Evolutionary conservation across 257 asterid genomes (phyloP), one percentile per base, ranked within the genome.

Genomic region (Gentiana dahurica): DNA sequence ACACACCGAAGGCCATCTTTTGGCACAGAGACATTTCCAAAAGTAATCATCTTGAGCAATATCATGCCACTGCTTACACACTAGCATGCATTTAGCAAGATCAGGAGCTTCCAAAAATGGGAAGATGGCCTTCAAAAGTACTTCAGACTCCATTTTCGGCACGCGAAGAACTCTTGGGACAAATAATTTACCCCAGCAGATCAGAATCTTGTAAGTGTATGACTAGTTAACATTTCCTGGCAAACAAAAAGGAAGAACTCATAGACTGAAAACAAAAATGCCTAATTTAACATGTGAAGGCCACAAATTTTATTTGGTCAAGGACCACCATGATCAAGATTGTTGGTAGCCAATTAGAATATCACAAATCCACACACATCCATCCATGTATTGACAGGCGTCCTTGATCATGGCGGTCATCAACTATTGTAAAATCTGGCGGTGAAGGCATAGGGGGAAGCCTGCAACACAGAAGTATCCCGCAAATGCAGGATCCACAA

Each of bases 1-100:
- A 80, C 94, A 88, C 58, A 82, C 61, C 5, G 99, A 86, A 54
- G 99, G 99, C 99, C 99, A 92, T 72, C 79, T 80, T 70, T 82
- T 83, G 41, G 72, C 73, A 54, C 99, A 92, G 1, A 89, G 70
- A 68, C 99, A 92, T 82, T 82, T 92, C 99, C 99, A 92, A 51
- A 88, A 73, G 71, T 81, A 88, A 75, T 92, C 99, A 45, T 92
- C 99, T 61, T 32, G 62, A 41, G 94, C 97, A 60, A 76, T 59
- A 45, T 79, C 91, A 46, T 55, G 78, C 97, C 99, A 92, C 65
- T 74, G 89, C 79, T 80, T 92, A 65, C 79, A 78, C 49, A 92
- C 97, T 34, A 61, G 43, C 94, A 84, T 83, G 57, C 97, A 92
- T 51, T 76, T 58, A 2, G 77, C 95, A 36, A 92, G 94, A 71